Evolutionary conservation across 2,329 filamentous ascomycete species (phyloP), one percentile per base, ranked within the genome.

Genomic region (Monosporascus sp.): DNA sequence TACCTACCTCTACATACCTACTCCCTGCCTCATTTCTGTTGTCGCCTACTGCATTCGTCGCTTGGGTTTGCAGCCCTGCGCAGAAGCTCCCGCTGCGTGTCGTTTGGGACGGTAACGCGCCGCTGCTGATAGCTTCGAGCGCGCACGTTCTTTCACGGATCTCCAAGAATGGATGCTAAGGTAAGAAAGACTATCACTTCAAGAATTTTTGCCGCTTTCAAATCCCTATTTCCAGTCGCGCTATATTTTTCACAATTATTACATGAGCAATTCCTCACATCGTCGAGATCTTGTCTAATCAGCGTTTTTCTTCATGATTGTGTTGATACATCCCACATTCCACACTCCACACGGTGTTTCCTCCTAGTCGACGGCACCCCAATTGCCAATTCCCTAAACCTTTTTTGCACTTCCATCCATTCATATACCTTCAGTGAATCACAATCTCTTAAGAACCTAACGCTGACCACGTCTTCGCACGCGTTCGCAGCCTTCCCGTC

Each of bases 401-500:
- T 14, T 9, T 9, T 41, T 8, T 41, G 8, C 18, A 18, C 9
- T 20, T 44, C 11, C 41, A 44, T 44, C 8, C 20, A n/a, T 26
- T 20, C n/a, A 22, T 44, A 44, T 20, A 9, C 20, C 41, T 44
- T 26, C 41, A 4, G 40, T 46, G 24, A 46, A 26, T 26, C 43
- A 46, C 3, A 26, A 22, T 31, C 31, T 14, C n/a, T 17, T 18
- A 40, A n/a, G 26, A 24, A 46, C n/a, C 40, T 49, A 50, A 51
- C 55, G 51, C 52, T 59, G 51, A 52, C 37, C 9, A 49, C 51
- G 51, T 50, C 46, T 61, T 63, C 55, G 58, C 58, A 52, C 49
- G 50, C 51, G 14, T 46, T 46, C 14, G 11, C 60, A 93, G 89
- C 88, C 89, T 57, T 87, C 88, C 70, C 82, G 88, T 71, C 82